These are phyloP conservation scores for Fusarium xylarioides DNA, from an alignment of 2,329 filamentous ascomycete species.

Conservation along the genomic window DNA sequence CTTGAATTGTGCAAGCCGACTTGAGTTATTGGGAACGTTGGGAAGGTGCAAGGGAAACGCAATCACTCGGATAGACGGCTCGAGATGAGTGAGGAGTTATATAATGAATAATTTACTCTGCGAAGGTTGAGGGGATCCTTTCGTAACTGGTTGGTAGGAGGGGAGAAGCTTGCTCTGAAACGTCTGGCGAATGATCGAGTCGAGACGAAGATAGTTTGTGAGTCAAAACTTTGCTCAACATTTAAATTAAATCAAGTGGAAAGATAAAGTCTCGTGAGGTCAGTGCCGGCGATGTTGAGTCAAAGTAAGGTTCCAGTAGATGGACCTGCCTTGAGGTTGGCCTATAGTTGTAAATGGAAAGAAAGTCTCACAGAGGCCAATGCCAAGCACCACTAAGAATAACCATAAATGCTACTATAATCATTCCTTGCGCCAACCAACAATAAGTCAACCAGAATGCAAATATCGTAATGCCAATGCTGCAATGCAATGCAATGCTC, in stretches of 20 bases:
- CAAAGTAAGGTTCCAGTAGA: background rate
- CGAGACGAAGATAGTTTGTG: background rate
- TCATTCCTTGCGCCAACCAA: background rate
- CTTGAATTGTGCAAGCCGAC: too few species aligned
- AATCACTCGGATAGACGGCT: background rate
- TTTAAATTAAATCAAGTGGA: background rate
- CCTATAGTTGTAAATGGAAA: background rate
- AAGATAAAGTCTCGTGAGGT: background rate
- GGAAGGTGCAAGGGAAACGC: background rate
- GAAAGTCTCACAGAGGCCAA: background rate
- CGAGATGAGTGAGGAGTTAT: background rate
- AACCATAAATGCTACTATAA: constrained; percentile 5
- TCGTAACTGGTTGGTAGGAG: background rate
- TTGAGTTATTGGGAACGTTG: too few species aligned
- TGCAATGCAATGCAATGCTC: background rate
- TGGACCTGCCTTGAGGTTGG: background rate
- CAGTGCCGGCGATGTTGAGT: background rate
- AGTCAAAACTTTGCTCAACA: background rate
- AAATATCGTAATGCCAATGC: constrained; percentile 7
- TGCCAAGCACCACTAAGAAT: constrained; percentile 14
- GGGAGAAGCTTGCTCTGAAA: constrained; percentile 2
- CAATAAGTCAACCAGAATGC: constrained; percentile 3
- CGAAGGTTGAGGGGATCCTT: background rate
- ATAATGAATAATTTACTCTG: background rate
- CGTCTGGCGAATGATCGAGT: background rate